A percentile compares a stretch with the other conserved stretches of the same genome.
Evolutionary conservation across 768 basidiomycete species (phyloP).

Genomic region (Vararia minispora): DNA sequence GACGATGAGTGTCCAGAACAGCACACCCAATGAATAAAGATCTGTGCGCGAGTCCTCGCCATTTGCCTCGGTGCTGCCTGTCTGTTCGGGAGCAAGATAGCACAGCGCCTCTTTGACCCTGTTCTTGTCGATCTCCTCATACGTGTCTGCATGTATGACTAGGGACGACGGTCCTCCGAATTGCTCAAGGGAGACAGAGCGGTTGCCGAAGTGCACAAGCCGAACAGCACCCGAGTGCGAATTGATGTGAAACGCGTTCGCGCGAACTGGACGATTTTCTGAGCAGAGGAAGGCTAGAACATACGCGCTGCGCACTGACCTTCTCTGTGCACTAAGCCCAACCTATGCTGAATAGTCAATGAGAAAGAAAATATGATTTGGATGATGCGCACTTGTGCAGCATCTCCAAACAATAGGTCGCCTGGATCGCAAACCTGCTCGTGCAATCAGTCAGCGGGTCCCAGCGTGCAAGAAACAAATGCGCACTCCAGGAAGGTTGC

Average conservation of each 20-base stretch:
- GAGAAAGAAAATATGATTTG: constrained; percentile 9
- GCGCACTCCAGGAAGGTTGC: constrained; percentile 64
- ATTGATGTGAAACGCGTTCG: constrained; percentile 68
- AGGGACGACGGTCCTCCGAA: constrained; percentile 63
- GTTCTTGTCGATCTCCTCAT: constrained; percentile 50
- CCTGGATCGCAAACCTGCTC: constrained; percentile 60
- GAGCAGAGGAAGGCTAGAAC: no score
- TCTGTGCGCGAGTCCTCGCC: constrained; percentile 67
- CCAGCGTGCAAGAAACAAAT: constrained; percentile 3
- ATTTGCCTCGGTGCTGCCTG: constrained; percentile 61
- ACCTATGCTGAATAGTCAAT: constrained; percentile 21
- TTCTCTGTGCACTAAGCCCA: constrained; percentile 59
- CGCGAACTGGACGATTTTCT: constrained; percentile 44
- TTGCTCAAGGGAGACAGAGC: constrained; percentile 58
- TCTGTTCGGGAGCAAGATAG: constrained; percentile 70
- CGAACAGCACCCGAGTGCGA: constrained; percentile 59
- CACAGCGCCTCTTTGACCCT: constrained; percentile 69
- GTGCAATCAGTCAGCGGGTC: constrained; percentile 3
- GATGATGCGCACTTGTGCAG: constrained; percentile 42
- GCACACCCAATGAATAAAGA: constrained; percentile 59
- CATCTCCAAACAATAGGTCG: constrained; percentile 58
- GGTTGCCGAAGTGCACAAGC: constrained; percentile 66
- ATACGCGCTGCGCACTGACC: no score
- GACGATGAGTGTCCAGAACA: constrained; percentile 69
- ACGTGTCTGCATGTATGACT: constrained; percentile 38